Evolutionary conservation across 495 filamentous ascomycete species (phyloP).

Genomic region (Rhypophila decipiens): DNA sequence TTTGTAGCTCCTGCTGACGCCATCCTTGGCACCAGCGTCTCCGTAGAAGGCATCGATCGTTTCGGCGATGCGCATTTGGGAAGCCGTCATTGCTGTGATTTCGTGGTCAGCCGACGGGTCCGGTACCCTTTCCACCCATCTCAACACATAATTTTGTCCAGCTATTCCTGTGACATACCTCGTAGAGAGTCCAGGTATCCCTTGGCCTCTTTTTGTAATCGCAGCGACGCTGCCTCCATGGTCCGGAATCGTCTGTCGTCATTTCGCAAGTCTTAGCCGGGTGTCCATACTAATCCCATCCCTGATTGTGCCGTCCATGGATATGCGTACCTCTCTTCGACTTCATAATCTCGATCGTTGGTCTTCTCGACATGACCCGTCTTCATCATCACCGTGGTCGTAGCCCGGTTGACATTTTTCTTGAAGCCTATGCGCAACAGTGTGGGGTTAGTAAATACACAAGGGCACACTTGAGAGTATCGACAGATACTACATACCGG

Average conservation of each 20-base stretch:
- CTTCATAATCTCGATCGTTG: constrained; percentile 96
- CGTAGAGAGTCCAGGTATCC: constrained; percentile 92
- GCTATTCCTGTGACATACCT: no score
- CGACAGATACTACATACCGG: constrained; percentile 38
- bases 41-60: constrained; percentile 99
- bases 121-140: background rate
- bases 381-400: constrained; percentile 99
- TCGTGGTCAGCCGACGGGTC: background rate
- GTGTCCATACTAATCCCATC: background rate
- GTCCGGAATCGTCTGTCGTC: constrained; percentile 76
- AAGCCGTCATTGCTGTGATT: constrained; percentile 85
- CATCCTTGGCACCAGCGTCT: constrained; percentile 88
- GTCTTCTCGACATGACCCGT: constrained; percentile 97
- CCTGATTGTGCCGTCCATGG: background rate
- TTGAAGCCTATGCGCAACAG: constrained; percentile 67
- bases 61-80: constrained; percentile 98
- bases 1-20: constrained; percentile 93
- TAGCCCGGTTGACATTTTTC: constrained; percentile 97
- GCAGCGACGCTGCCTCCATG: constrained; percentile 87
- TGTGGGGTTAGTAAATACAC: constrained; percentile 4
- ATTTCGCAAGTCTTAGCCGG: constrained; percentile 3
- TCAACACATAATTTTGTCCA: background rate
- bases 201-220: constrained; percentile 94
- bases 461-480: constrained; percentile 5
- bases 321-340: constrained; percentile 72